Evolutionary conservation across 176 grass and related monocot species (phyloP), one percentile per base, ranked within the genome.

Genomic region (Tillandsia fasciculata): DNA sequence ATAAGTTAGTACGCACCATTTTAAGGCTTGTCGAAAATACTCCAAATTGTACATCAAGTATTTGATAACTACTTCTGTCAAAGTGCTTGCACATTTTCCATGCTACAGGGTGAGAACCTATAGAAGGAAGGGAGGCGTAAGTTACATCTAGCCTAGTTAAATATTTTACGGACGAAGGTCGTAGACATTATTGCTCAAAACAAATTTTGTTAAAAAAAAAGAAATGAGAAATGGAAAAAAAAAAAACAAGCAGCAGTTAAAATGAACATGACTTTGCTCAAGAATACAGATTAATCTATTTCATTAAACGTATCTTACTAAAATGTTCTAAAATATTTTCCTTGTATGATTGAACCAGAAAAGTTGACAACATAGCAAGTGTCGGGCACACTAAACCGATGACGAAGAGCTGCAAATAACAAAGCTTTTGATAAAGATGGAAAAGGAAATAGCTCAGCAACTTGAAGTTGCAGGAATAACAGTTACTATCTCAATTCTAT

Each of bases 21-120:
- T 99, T 99, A 56, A 99, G 48, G 82, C 78, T 90, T 75, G 80
- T 68, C 52, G 64, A 64, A 68, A 84, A 70, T 26, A 84, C 72
- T 64, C 87, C 79, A 82, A 90, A 90, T 65, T 93, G 82, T 47
- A 93, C 84, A 77, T 84, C 79, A 72, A 93, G 72, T 80, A 93
- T 74, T 52, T 67, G 64, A 66, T 69, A 85, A 65, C 65, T 81
- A 28, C 74, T 77, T 66, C 65, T 82, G 78, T 99, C 90, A 69
- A 99, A 99, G 52, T 63, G 66, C 74, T 81, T 86, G 64, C 90
- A 93, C 50, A 82, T 85, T 53, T 81, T 86, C 94, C 94, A 93
- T 67, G 64, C 68, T 69, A 88, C 67, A 83, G 80, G 73, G 83
- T 99, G 84, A 86, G 83, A 67, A 26, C 88, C 94, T 99, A 64